Evolutionary conservation across 768 basidiomycete species (phyloP).

Genomic region (Termitomyces sp.): DNA sequence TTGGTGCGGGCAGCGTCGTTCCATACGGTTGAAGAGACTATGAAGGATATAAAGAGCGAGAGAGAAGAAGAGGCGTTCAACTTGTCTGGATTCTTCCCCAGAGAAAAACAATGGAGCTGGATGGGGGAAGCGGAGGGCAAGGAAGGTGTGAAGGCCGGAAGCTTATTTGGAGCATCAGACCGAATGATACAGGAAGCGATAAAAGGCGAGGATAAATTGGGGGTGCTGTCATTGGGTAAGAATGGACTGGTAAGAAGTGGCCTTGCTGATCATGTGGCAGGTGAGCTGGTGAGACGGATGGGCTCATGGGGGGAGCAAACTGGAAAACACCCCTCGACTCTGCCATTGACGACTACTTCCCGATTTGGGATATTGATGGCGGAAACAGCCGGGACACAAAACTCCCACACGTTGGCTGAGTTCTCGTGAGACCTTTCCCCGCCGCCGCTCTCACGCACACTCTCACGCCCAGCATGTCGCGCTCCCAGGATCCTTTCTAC

Average conservation of each 20-base stretch:
- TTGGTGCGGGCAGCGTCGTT: slow-evolving; percentile 21
- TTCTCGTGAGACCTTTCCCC: slow-evolving; percentile 32
- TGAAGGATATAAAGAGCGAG: slow-evolving; percentile 5
- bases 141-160: slow-evolving; percentile 10
- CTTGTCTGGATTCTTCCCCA: slow-evolving; percentile 46
- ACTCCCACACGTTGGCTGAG: slow-evolving; percentile 28
- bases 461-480: slow-evolving; percentile 46
- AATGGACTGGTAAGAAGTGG: slow-evolving; percentile 10
- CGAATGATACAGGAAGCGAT: slow-evolving; percentile 27
- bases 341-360: slow-evolving; percentile 10
- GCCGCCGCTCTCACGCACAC: slow-evolving; percentile 39
- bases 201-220: slow-evolving; percentile 47
- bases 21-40: slow-evolving; percentile 9
- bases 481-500: slow-evolving; percentile 43
- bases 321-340: slow-evolving; percentile 3
- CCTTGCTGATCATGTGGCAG: slow-evolving; percentile 23
- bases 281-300: background rate
- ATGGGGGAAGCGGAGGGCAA: slow-evolving; percentile 23
- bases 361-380: slow-evolving; percentile 13
- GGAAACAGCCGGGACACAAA: slow-evolving; percentile 22
- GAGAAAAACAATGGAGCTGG: slow-evolving; percentile 41
- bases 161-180: slow-evolving; percentile 22
- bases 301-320: slow-evolving; percentile 16
- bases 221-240: slow-evolving; percentile 41
- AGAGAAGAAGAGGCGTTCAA: slow-evolving; percentile 33